Conservation (phyloP, 768 basidiomycete genomes). For the Cyclocybe cylindracea region DNA sequence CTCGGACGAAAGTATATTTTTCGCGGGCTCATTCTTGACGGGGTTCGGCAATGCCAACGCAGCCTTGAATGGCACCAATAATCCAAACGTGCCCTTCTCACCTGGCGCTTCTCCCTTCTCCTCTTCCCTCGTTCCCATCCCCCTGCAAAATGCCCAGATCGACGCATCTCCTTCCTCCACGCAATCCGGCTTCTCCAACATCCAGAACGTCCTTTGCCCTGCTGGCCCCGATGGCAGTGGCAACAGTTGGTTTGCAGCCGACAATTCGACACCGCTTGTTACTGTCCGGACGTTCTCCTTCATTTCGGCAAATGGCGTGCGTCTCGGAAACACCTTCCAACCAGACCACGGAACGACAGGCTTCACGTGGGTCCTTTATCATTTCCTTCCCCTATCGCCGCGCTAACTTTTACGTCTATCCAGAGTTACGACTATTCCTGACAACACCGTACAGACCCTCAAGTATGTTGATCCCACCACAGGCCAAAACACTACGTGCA, state of each 20-base stretch:
- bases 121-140: conserved; percentile 84
- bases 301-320: conserved; percentile 75
- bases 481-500: conserved; percentile 77
- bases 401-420: conserved; percentile 13
- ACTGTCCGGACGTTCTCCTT: conserved; percentile 76
- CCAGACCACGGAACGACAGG: conserved; percentile 79
- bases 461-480: conserved; percentile 77
- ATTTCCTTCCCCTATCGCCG: conserved; percentile 1
- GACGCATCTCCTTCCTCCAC: conserved; percentile 63
- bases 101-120: conserved; percentile 83
- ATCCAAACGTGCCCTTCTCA: conserved; percentile 85
- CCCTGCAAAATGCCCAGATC: conserved; percentile 59
- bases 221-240: conserved; percentile 77
- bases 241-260: conserved; percentile 82
- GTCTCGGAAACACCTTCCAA: conserved; percentile 91
- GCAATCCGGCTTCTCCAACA: conserved; percentile 59
- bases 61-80: conserved; percentile 64
- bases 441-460: conserved; percentile 78
- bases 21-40: conserved; percentile 86
- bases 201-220: conserved; percentile 82
- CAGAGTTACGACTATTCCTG: conserved; percentile 87
- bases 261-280: conserved; percentile 70
- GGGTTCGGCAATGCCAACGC: conserved; percentile 58
- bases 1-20: conserved; percentile 75
- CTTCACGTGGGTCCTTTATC: conserved; percentile 66